These are phyloP conservation scores for Trichoderma sp. DNA, from an alignment of 2,329 filamentous ascomycete species.

Conservation along the genomic window DNA sequence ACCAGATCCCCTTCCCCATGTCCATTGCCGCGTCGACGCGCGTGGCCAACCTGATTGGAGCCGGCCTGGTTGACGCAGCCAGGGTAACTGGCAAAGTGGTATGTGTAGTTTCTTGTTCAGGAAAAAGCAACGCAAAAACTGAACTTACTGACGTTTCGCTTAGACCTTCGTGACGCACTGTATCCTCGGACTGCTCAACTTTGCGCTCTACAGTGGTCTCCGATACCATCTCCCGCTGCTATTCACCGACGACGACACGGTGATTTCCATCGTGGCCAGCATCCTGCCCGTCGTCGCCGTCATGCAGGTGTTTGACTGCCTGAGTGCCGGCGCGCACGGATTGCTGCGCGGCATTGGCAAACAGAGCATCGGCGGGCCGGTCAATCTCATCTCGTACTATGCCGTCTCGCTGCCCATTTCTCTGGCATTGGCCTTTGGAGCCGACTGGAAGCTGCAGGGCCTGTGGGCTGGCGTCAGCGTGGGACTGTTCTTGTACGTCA, in stretches of 20 bases:
- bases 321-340: constrained; percentile 79
- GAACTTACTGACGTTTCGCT: neutral
- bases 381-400: constrained; percentile 87
- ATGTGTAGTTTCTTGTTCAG: constrained; percentile 35
- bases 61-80: constrained; percentile 77
- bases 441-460: constrained; percentile 75
- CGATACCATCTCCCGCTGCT: constrained; percentile 75
- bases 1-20: constrained; percentile 90
- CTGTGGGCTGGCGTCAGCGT: constrained; percentile 80
- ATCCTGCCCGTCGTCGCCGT: constrained; percentile 80
- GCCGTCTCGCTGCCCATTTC: constrained; percentile 81
- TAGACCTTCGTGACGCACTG: constrained; percentile 64
- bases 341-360: constrained; percentile 83
- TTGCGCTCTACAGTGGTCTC: constrained; percentile 67
- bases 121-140: neutral
- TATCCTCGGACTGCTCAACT: constrained; percentile 77
- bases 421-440: constrained; percentile 74
- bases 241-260: constrained; percentile 73
- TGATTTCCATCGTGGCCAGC: constrained; percentile 66
- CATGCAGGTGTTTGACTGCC: constrained; percentile 86
- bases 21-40: constrained; percentile 86
- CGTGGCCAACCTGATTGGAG: constrained; percentile 89
- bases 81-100: constrained; percentile 78
- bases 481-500: constrained; percentile 64
- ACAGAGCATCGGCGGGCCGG: constrained; percentile 87